Evolutionary conservation across 257 asterid genomes (phyloP), one percentile per base, ranked within the genome.

Genomic region (Fraxinus quadrangulata): DNA sequence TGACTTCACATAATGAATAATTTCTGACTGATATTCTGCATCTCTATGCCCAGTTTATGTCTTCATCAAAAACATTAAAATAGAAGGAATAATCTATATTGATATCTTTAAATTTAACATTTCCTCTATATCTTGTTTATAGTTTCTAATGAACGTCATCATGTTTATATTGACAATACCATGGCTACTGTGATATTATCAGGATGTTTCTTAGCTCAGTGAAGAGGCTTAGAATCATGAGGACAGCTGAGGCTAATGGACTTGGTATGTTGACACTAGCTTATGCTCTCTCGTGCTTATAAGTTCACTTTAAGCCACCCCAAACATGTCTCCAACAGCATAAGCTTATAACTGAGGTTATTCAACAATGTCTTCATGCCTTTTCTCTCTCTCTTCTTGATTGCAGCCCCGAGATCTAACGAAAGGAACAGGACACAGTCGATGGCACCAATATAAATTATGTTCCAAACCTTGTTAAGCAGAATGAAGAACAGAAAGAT

Each of bases 121-220:
- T 63, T 24, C 34, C 34, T 23, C 34, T 11, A 63, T 61, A 61
- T 21, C 28, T 2, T 59, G 67, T 59, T 56, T 36, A 17, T 19
- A 17, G 61, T 51, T 51, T 51, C 14, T 47, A n/a, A 31, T 33
- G 42, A 51, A 78, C 21, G 68, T 67, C 67, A 39, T 68, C 68
- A 31, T 78, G 54, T 79, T 71, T 36, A 11, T 59, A 23, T 31
- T 84, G 31, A 66, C 65, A 10, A 56, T 5, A n/a, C 66, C 12
- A 6, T 40, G 72, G 68, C 49, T 85, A 71, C 11, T 69, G 34
- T 75, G 56, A 34, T 80, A 77, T 72, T 78, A 37, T 70, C 89
- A 94, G 97, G 88, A 92, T 94, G 91, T 94, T 94, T 82, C 77
- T 89, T 76, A 79, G 83, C 78, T 90, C 97, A 0, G 93, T 87